These are phyloP conservation scores for Capronia epimyces DNA, from an alignment of 2,329 filamentous ascomycete species.

Conservation along the genomic window DNA sequence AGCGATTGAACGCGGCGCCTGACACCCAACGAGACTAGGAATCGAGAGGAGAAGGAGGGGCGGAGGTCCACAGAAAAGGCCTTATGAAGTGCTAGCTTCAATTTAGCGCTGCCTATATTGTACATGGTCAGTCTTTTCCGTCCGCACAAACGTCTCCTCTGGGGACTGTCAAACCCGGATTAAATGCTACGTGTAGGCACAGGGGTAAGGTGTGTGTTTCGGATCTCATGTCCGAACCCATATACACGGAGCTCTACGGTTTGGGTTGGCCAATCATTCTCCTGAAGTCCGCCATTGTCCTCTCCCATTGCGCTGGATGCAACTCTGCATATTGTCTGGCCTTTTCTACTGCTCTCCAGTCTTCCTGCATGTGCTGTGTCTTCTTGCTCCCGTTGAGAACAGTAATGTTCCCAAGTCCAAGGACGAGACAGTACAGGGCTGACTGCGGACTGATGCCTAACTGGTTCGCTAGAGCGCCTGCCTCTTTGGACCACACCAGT, in stretches of 20 bases:
- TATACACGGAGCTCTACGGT: not conserved
- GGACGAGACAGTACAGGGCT: conserved; percentile 53
- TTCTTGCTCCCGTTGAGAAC: conserved; percentile 56
- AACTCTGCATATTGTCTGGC: conserved; percentile 42
- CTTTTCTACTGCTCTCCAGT: conserved; percentile 43
- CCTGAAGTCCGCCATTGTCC: conserved; percentile 48
- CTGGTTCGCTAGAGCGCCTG: conserved; percentile 46
- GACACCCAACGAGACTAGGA: not conserved
- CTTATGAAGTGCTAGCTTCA: not conserved
- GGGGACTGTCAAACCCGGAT: no score
- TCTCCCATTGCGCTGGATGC: conserved; percentile 48
- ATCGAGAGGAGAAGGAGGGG: not conserved
- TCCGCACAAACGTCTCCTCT: not conserved
- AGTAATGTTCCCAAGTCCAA: conserved; percentile 47
- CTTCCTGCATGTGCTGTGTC: conserved; percentile 47
- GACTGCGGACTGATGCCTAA: conserved; percentile 42
- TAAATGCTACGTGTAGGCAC: no score
- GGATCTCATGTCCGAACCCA: conserved; percentile 1
- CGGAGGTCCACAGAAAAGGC: not conserved
- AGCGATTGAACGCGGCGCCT: not conserved
- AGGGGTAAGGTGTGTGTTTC: no score
- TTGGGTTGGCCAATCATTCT: conserved; percentile 33
- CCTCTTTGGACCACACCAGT: conserved; percentile 45
- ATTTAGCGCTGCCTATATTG: not conserved
- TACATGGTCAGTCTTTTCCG: not conserved